These are phyloP conservation scores for Papiliotrema terrestris DNA, from an alignment of 1,284 basidiomycete genomes.

Conservation along the genomic window DNA sequence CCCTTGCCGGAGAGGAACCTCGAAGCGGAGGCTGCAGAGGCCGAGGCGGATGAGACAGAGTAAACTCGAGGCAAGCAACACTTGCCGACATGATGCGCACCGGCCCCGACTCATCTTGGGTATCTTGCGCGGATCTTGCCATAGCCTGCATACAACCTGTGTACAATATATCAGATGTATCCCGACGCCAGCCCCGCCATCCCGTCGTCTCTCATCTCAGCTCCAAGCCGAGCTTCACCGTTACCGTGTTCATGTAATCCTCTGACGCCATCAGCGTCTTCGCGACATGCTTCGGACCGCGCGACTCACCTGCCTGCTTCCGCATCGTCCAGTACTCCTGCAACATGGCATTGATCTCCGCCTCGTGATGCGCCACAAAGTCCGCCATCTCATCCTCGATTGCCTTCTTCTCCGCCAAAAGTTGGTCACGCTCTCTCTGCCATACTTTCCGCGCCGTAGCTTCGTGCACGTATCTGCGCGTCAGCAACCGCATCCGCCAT, in stretches of 20 bases:
- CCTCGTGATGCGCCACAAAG: slow-evolving; percentile 66
- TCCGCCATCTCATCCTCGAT: slow-evolving; percentile 61
- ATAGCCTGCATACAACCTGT: no score
- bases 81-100: no score
- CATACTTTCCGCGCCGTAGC: slow-evolving; percentile 28
- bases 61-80: no score
- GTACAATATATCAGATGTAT: no score
- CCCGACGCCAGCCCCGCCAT: no score
- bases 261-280: slow-evolving; percentile 16
- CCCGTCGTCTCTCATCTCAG: background rate
- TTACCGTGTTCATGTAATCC: slow-evolving; percentile 46
- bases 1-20: slow-evolving; percentile 11
- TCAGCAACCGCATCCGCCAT: background rate
- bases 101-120: no score
- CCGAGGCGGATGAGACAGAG: no score
- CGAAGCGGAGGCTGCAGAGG: background rate
- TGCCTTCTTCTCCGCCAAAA: slow-evolving; percentile 29
- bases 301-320: slow-evolving; percentile 64
- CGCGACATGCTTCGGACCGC: background rate
- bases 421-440: slow-evolving; percentile 25
- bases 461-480: slow-evolving; percentile 22
- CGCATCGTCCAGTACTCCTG: slow-evolving; percentile 74
- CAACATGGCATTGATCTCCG: slow-evolving; percentile 69
- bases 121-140: no score
- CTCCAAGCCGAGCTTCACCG: slow-evolving; percentile 32